These are phyloP conservation scores for Aspergillus thermomutatus DNA, from an alignment of 2,329 filamentous ascomycete genomes.

Conservation along the genomic window DNA sequence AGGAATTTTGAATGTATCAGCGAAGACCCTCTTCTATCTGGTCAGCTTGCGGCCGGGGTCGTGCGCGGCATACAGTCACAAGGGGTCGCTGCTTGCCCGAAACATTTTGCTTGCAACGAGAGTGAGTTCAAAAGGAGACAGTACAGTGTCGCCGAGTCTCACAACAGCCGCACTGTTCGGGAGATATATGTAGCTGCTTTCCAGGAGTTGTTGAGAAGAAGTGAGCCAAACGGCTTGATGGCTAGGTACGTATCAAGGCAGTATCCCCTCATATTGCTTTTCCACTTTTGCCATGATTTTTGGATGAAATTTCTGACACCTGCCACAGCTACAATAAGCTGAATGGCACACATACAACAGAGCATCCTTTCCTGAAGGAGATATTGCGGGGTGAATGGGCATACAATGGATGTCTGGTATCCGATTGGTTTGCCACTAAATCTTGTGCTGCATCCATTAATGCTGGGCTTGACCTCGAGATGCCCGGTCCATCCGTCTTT, in stretches of 20 bases:
- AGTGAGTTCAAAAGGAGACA: slow-evolving; percentile 5
- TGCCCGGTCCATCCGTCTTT: slow-evolving; percentile 27
- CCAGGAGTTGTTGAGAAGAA: neutral
- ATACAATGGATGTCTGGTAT: slow-evolving; percentile 37
- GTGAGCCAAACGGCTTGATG: too few relatives aligned
- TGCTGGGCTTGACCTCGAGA: slow-evolving; percentile 35
- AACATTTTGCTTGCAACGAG: slow-evolving; percentile 18
- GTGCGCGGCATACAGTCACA: slow-evolving; percentile 34
- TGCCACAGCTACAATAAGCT: slow-evolving; percentile 8
- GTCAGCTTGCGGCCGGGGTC: slow-evolving; percentile 6
- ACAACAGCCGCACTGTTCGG: slow-evolving; percentile 10
- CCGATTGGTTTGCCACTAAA: slow-evolving; percentile 29
- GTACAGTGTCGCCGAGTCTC: slow-evolving; percentile 10
- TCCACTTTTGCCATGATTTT: too few relatives aligned
- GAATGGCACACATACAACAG: slow-evolving; percentile 6
- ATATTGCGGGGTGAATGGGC: slow-evolving; percentile 42
- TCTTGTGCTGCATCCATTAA: slow-evolving; percentile 26
- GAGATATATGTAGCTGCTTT: slow-evolving; percentile 27
- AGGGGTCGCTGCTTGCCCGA: slow-evolving; percentile 12
- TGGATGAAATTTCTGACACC: too few relatives aligned
- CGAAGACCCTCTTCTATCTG: slow-evolving; percentile 18
- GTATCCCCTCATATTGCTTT: too few relatives aligned
- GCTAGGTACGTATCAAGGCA: too few relatives aligned
- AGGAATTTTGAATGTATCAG: slow-evolving; percentile 16
- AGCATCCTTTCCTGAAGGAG: slow-evolving; percentile 20